Evolutionary conservation across 2,329 filamentous ascomycete species (phyloP).

Genomic region (Epichloe scottii): DNA sequence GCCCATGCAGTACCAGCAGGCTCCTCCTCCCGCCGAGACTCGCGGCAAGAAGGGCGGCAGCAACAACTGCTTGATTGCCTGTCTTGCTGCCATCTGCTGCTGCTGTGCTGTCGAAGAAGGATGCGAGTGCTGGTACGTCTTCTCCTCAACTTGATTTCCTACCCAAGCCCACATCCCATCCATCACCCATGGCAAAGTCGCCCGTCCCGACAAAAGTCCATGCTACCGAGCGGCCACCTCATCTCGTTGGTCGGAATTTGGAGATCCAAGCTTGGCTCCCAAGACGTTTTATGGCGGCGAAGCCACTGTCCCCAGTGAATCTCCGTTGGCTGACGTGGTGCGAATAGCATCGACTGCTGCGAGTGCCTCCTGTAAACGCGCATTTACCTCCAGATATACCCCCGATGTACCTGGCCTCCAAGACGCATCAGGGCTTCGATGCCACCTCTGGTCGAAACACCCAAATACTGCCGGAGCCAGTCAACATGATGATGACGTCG

Average conservation of each 20-base stretch:
- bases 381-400: not conserved
- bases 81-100: conserved; percentile 36
- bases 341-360: conserved; percentile 26
- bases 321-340: not conserved
- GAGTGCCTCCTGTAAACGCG: conserved; percentile 24
- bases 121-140: conserved; percentile 36
- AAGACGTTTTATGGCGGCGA: not conserved
- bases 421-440: not conserved
- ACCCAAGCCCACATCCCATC: no score
- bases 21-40: conserved; percentile 19
- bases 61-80: conserved; percentile 32
- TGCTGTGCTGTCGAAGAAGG: conserved; percentile 38
- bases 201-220: not conserved
- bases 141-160: no score
- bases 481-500: not conserved
- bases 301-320: not conserved
- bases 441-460: not conserved
- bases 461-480: not conserved
- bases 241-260: no score
- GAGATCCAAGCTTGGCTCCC: not conserved
- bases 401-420: not conserved
- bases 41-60: conserved; percentile 19
- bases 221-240: not conserved
- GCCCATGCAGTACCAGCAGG: conserved; percentile 32
- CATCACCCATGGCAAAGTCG: no score